These are phyloP conservation scores for Globisporangium cederbergense DNA, from an alignment of 352 stramenopile species.

Conservation along the genomic window DNA sequence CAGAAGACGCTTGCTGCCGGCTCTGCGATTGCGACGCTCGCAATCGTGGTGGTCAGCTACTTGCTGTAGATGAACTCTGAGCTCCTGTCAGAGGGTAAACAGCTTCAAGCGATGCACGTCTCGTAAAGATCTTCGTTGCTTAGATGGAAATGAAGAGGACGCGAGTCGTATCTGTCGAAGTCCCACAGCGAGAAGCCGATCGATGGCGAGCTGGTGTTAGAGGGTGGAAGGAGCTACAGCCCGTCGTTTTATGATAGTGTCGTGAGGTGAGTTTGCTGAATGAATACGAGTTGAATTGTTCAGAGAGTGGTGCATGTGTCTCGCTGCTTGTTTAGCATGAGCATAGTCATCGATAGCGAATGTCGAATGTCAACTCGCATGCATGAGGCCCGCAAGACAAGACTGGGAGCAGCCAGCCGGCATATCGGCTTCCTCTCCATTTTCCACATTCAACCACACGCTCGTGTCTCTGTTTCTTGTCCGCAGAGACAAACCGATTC, in stretches of 20 bases:
- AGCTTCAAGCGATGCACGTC: neutral
- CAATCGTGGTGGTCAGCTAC: slow-evolving; percentile 6
- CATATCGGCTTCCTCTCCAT: no score
- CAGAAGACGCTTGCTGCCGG: neutral
- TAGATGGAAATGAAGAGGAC: neutral
- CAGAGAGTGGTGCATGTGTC: no score
- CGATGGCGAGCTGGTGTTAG: neutral
- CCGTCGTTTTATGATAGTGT: neutral
- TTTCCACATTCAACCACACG: no score
- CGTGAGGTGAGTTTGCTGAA: neutral
- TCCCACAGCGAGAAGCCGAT: no score
- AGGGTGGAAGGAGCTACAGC: neutral
- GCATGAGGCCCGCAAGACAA: no score
- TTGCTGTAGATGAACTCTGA: slow-evolving; percentile 4
- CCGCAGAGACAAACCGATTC: no score
- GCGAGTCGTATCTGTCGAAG: no score
- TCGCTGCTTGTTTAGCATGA: no score
- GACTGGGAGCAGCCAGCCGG: no score
- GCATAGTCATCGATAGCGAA: no score
- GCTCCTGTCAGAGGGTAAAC: neutral
- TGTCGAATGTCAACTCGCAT: no score
- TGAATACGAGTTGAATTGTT: neutral
- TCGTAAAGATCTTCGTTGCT: neutral
- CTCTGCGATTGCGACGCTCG: slow-evolving; percentile 1
- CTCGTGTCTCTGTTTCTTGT: no score